Conservation (phyloP, 1,284 basidiomycete species). For the Ustilago loliicola region DNA sequence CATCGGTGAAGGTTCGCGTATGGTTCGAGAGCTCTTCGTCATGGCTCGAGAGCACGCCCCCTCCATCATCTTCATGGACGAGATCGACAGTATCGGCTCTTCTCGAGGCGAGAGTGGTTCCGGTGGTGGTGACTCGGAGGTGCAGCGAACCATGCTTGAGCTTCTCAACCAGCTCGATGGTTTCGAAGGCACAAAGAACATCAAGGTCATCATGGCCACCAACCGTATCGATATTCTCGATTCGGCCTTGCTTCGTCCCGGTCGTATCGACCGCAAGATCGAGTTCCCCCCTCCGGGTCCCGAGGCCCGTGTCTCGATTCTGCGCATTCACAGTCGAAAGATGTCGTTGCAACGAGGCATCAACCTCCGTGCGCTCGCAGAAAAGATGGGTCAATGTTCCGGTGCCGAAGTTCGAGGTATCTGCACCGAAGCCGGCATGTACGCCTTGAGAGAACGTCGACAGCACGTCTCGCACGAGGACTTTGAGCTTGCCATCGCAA, state of each 20-base stretch:
- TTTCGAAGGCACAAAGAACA: conserved; percentile 97
- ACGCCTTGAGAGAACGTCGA: conserved; percentile 91
- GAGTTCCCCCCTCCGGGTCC: conserved; percentile 99
- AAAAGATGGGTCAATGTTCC: conserved; percentile 99
- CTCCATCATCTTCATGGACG: conserved; percentile 99
- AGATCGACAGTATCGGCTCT: conserved; percentile 97
- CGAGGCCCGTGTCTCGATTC: conserved; percentile 94
- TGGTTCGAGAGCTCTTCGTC: conserved; percentile 88
- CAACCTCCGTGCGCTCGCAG: conserved; percentile 91
- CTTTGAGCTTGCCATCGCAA: conserved; percentile 97
- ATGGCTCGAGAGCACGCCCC: conserved; percentile 99
- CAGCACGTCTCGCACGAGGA: conserved; percentile 97
- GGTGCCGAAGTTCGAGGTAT: conserved; percentile 98
- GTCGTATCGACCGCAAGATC: conserved; percentile 98
- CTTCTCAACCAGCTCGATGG: conserved; percentile 96
- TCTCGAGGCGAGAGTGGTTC: conserved; percentile 86
- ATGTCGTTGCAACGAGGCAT: conserved; percentile 99
- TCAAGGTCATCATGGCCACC: conserved; percentile 99
- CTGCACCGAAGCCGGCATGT: conserved; percentile 99
- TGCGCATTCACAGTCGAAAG: conserved; percentile 97
- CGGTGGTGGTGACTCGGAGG: conserved; percentile 88
- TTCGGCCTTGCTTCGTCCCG: conserved; percentile 91
- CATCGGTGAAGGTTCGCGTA: conserved; percentile 92
- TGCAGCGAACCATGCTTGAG: conserved; percentile 98
- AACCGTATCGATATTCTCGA: conserved; percentile 99